phyloP scores from a whole-genome alignment of 306 rosid species.

The Citrullus mucosospermus region DNA sequence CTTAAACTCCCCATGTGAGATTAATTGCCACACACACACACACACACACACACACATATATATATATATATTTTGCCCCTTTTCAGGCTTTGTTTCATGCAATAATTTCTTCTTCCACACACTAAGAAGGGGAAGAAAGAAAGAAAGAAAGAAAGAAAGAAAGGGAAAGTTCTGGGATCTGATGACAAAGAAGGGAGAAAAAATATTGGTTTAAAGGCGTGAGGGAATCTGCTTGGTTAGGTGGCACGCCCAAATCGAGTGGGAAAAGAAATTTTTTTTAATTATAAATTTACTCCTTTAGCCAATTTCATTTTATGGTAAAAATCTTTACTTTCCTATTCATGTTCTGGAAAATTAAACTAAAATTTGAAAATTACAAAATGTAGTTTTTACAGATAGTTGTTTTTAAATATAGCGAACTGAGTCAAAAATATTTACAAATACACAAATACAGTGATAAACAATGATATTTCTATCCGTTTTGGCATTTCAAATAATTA shows the following conservation, averaged over 20 bases:
- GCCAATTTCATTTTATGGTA: no score
- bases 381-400: no score
- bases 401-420: no score
- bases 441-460: no score
- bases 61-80: neutral
- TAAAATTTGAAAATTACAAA: no score
- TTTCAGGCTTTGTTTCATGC: neutral
- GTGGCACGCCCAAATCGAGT: constrained; percentile 83
- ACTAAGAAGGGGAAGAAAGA: neutral
- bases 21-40: neutral
- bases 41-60: no score
- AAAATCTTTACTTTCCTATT: no score
- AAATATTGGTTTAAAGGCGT: constrained; percentile 43
- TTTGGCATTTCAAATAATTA: no score
- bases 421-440: no score
- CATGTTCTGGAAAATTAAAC: no score
- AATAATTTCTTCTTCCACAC: neutral
- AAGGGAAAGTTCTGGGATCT: constrained; percentile 68
- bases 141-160: neutral
- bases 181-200: constrained; percentile 27
- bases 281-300: no score
- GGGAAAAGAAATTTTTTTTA: neutral
- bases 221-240: constrained; percentile 61
- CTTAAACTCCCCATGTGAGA: neutral
- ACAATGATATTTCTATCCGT: no score